Conservation (phyloP, 805 yeast genomes). For the Candida ovalis region DNA sequence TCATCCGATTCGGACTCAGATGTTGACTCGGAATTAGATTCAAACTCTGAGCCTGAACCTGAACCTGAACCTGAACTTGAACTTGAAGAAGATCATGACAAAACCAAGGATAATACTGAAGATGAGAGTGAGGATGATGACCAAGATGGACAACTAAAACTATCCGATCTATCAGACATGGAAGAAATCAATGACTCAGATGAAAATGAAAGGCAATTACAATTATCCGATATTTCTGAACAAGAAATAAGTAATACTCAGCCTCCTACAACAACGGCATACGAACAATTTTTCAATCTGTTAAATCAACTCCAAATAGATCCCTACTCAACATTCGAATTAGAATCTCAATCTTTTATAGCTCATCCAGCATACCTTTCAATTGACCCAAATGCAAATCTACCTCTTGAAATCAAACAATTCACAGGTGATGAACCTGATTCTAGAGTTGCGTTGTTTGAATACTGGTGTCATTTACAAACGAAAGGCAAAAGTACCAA, state of each 20-base stretch:
- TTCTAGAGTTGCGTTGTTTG: constrained; percentile 18
- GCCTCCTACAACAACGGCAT: background rate
- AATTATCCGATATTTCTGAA: background rate
- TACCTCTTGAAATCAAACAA: background rate
- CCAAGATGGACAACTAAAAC: background rate
- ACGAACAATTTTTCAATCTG: constrained; percentile 11
- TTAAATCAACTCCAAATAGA: constrained; percentile 10
- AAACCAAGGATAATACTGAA: background rate
- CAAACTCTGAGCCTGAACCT: background rate
- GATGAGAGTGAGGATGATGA: background rate
- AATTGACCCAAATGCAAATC: constrained; percentile 13
- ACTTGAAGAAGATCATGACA: constrained; percentile 1
- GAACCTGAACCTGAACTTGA: background rate
- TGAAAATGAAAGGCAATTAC: background rate
- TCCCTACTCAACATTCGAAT: constrained; percentile 23
- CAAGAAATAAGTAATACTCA: background rate
- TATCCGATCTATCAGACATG: background rate
- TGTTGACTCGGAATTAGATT: background rate
- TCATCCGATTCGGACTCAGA: background rate
- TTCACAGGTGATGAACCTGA: background rate
- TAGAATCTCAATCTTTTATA: constrained; percentile 18
- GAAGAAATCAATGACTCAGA: background rate
- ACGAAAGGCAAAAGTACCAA: background rate
- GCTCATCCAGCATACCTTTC: constrained; percentile 21
- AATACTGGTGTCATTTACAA: constrained; percentile 18